Evolutionary conservation across 2,329 filamentous ascomycete genomes (phyloP), one percentile per base, ranked within the genome.

Genomic region (Capronia americana): DNA sequence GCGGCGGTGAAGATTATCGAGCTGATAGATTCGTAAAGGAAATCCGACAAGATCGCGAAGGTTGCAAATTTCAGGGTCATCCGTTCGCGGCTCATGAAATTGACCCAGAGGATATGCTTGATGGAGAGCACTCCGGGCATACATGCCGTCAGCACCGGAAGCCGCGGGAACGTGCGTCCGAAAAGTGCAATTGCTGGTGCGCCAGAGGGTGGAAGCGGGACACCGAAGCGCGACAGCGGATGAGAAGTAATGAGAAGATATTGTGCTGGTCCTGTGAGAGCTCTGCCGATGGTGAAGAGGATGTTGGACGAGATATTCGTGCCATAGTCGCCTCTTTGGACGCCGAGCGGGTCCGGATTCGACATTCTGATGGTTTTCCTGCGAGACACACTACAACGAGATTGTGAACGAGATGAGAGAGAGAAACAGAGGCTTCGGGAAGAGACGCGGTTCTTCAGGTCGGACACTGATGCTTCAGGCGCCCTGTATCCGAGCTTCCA

Each of bases 81-180:
- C 14, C 46, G 55, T 54, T 64, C 55, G 23, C 62, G 62, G 12
- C 28, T 17, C 56, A 57, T 53, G 46, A 41, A 46, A 26, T 64
- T 64, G 30, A 32, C 10, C 62, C 62, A 64, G 7, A 64, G 23
- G 32, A 64, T 28, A 20, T 64, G 55, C 46, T 64, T 64, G 28
- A 32, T 17, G 24, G 62, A 53, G 34, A 64, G 62, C 10, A 53
- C 46, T 17, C 32, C 32, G 1, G 62, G 56, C 62, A 59, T 64
- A 5, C 55, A 23, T 24, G 56, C 62, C 4, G 44, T 54, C 4
- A 64, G 55, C 14, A 28, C 11, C 11, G 44, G 62, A 23, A 58
- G 56, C 5, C 62, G 44, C 14, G 46, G 30, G 17, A 59, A 41
- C 23, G 55, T 46, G 46, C 32, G 46, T 14, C 44, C 62, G n/a